phyloP scores from a whole-genome alignment of 169 alveolate genomes.

The Eimeria mitis region DNA sequence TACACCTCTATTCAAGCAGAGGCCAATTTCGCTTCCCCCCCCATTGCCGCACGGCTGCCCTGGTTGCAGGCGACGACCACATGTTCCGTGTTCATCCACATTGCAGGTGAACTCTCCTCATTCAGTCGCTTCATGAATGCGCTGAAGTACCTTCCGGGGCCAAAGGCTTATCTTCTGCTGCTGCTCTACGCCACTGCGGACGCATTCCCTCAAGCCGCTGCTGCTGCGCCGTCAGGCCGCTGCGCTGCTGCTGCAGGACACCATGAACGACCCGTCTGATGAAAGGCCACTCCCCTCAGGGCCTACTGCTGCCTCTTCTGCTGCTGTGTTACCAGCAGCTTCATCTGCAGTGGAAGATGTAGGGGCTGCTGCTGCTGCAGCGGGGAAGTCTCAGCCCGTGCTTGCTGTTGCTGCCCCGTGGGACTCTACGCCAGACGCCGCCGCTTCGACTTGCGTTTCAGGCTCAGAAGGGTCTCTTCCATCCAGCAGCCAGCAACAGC shows the following conservation, averaged over 20 bases:
- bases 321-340: slow-evolving; percentile 1
- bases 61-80: not conserved
- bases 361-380: not conserved
- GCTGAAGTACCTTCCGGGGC: not conserved
- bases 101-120: not conserved
- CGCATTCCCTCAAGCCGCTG: not conserved
- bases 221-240: not conserved
- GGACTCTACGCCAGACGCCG: slow-evolving; percentile 38
- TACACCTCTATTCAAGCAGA: not conserved
- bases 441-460: slow-evolving; percentile 50
- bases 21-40: not conserved
- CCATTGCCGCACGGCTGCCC: not conserved
- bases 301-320: not conserved
- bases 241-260: slow-evolving; percentile 8
- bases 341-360: not conserved
- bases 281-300: slow-evolving; percentile 14
- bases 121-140: not conserved
- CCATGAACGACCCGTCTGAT: not conserved
- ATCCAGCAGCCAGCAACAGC: slow-evolving; percentile 28
- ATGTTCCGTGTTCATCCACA: not conserved
- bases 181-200: not conserved
- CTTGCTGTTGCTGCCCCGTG: not conserved
- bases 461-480: slow-evolving; percentile 56
- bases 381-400: slow-evolving; percentile 12
- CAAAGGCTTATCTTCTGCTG: not conserved